A percentile compares a stretch with the other conserved stretches of the same genome.
These are phyloP conservation scores for Fusarium multiceps DNA, from an alignment of 2,329 filamentous ascomycete species.

Conservation along the genomic window DNA sequence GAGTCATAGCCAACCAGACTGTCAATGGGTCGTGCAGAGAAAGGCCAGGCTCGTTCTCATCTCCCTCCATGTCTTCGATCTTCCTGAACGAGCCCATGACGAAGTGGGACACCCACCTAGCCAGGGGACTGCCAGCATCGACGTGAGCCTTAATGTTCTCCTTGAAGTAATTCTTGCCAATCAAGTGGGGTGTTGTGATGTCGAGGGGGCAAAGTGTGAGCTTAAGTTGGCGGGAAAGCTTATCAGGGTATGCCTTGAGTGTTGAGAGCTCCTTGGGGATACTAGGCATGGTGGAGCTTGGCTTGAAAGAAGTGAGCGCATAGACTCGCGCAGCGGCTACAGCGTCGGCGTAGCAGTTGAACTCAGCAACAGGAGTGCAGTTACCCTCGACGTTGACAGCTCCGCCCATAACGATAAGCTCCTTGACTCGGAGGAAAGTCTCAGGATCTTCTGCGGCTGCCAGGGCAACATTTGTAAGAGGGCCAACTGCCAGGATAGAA, in stretches of 20 bases:
- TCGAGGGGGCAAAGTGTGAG: conserved; percentile 81
- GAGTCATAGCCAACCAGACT: conserved; percentile 80
- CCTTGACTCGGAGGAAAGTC: conserved; percentile 87
- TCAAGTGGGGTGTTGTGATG: conserved; percentile 77
- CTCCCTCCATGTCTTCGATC: conserved; percentile 70
- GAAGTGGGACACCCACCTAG: conserved; percentile 78
- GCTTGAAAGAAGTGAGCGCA: conserved; percentile 78
- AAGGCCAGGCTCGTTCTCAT: conserved; percentile 68
- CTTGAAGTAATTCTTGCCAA: conserved; percentile 70
- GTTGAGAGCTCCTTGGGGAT: conserved; percentile 62
- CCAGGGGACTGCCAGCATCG: conserved; percentile 75
- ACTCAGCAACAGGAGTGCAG: conserved; percentile 86
- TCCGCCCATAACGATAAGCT: conserved; percentile 96
- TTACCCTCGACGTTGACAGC: conserved; percentile 84
- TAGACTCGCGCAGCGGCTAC: conserved; percentile 81
- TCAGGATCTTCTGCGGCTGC: conserved; percentile 90
- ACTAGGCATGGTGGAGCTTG: conserved; percentile 83
- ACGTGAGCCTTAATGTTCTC: conserved; percentile 65
- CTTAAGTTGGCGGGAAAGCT: conserved; percentile 71
- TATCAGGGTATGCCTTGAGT: conserved; percentile 71
- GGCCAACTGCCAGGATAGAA: conserved; percentile 90
- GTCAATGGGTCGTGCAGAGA: conserved; percentile 82
- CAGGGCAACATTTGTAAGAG: conserved; percentile 91
- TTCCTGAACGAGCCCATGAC: conserved; percentile 77
- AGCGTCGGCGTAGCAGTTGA: conserved; percentile 93